Percentiles rank a stretch among this genome's conserved stretches.
Conservation (phyloP, 1,284 basidiomycete species). For the Apiotrichum sp. region DNA sequence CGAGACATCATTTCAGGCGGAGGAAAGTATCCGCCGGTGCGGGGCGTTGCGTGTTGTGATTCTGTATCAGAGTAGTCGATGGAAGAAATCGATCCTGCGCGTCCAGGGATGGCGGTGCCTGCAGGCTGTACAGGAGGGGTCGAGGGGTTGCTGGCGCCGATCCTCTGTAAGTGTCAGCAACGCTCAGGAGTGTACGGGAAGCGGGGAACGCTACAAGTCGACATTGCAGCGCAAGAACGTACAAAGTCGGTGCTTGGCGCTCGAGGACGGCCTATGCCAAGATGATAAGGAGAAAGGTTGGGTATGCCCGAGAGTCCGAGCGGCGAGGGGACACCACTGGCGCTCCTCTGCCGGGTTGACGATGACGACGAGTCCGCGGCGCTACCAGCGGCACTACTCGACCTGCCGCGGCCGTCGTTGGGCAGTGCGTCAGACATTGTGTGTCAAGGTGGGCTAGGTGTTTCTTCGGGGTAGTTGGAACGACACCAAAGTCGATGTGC, state of each 20-base stretch:
- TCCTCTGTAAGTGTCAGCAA: background rate
- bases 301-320: background rate
- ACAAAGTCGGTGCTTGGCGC: background rate
- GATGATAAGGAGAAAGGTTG: background rate
- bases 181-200: too few species aligned
- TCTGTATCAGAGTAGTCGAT: background rate
- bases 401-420: too few species aligned
- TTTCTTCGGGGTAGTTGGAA: too few species aligned
- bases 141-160: background rate
- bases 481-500: too few species aligned
- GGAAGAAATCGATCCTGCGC: slow-evolving; percentile 3
- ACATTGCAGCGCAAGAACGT: background rate
- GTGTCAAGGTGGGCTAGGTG: too few species aligned
- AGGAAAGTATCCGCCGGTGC: slow-evolving; percentile 10
- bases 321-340: background rate
- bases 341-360: background rate
- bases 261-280: background rate
- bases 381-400: background rate
- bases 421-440: too few species aligned
- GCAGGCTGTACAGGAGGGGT: background rate
- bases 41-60: slow-evolving; percentile 7
- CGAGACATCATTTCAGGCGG: background rate
- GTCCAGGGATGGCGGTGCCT: slow-evolving; percentile 1
- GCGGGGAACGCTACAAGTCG: too few species aligned
- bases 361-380: background rate